Conservation (phyloP, 129 eudicot species). For the Escallonia herrerae region DNA sequence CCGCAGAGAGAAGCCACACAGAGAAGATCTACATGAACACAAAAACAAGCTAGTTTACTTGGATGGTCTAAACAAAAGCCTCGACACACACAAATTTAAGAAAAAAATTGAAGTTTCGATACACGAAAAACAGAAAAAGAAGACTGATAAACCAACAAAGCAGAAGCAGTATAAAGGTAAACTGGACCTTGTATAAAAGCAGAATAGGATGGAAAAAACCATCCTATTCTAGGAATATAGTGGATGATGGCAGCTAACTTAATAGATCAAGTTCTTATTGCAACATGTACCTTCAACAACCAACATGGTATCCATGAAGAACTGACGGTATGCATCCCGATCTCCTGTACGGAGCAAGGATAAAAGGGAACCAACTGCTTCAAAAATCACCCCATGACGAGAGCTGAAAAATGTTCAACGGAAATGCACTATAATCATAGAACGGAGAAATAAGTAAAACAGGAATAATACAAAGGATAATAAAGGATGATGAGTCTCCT, state of each 20-base stretch:
- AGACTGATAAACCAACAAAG: too few relatives aligned
- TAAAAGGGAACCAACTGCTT: conserved; percentile 69
- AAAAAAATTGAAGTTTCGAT: background rate
- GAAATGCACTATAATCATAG: background rate
- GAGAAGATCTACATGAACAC: conserved; percentile 46
- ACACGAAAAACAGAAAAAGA: background rate
- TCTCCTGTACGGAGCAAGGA: conserved; percentile 87
- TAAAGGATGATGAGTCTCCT: background rate
- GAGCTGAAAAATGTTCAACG: conserved; percentile 39
- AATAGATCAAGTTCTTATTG: conserved; percentile 8
- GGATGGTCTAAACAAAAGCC: background rate
- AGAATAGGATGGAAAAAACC: background rate
- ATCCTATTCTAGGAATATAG: background rate
- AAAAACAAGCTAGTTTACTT: conserved; percentile 7
- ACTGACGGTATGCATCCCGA: conserved; percentile 79
- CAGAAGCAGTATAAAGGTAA: background rate
- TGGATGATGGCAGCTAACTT: background rate
- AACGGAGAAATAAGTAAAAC: background rate
- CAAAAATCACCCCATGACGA: conserved; percentile 69
- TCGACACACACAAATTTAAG: background rate
- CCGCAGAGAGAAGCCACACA: conserved; percentile 40
- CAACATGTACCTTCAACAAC: conserved; percentile 55
- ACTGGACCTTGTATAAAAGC: too few relatives aligned
- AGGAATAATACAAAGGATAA: background rate
- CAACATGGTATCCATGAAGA: conserved; percentile 62